phyloP scores from a whole-genome alignment of 1,284 basidiomycete species.

The Trametes sp. region DNA sequence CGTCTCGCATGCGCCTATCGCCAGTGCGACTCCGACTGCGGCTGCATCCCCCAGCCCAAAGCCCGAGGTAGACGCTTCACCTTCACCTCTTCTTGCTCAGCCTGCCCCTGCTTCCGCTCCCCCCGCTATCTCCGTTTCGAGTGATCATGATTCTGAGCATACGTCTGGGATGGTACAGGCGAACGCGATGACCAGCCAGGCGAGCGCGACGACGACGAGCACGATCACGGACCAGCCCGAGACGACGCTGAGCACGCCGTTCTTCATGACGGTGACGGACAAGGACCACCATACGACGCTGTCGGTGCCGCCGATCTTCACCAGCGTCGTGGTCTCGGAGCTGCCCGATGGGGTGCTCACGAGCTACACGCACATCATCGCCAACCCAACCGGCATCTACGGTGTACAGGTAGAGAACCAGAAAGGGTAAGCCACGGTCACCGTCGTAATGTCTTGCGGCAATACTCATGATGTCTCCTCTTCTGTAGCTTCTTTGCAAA shows the following conservation, averaged over 20 bases:
- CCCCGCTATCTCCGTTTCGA: conserved; percentile 12
- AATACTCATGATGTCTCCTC: background rate
- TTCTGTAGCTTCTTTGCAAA: conserved; percentile 59
- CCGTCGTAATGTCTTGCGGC: background rate
- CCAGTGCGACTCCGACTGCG: background rate
- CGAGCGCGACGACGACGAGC: conserved; percentile 41
- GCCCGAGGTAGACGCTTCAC: conserved; percentile 15
- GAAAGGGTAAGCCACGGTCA: background rate
- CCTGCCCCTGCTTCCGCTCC: conserved; percentile 11
- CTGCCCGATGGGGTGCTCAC: conserved; percentile 50
- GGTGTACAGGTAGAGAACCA: conserved; percentile 25
- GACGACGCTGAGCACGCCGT: conserved; percentile 52
- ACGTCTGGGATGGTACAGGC: conserved; percentile 30
- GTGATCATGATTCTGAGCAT: conserved; percentile 22
- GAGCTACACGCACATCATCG: conserved; percentile 56
- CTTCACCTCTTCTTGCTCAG: conserved; percentile 3
- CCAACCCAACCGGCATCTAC: conserved; percentile 52
- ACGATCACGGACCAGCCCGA: conserved; percentile 54
- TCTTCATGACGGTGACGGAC: conserved; percentile 51
- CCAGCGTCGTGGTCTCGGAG: conserved; percentile 54
- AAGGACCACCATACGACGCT: conserved; percentile 45
- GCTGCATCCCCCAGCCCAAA: background rate
- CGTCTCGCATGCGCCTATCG: conserved; percentile 12
- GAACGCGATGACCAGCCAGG: conserved; percentile 25
- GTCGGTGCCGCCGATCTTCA: conserved; percentile 54